phyloP scores from a whole-genome alignment of 768 basidiomycete species.

The Psilocybe cyanescens region DNA sequence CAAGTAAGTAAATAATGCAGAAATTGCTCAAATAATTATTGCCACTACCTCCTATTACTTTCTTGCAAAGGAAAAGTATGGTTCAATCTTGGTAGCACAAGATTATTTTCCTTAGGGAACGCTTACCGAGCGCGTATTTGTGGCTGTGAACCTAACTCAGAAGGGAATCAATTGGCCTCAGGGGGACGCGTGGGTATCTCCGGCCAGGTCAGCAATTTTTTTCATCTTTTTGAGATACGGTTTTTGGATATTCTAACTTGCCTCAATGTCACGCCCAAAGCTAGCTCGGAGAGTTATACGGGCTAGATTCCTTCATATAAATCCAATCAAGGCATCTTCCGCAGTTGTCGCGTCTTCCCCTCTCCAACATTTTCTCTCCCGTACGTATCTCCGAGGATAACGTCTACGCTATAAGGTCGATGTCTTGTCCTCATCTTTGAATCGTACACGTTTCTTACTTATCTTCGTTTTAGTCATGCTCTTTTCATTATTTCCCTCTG shows the following conservation, averaged over 20 bases:
- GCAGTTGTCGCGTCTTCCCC: conserved; percentile 29
- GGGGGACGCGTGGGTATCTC: conserved; percentile 13
- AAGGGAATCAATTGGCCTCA: conserved; percentile 17
- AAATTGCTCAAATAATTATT: background rate
- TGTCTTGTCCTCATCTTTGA: conserved; percentile 18
- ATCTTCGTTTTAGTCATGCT: conserved; percentile 33
- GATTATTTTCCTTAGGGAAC: conserved; percentile 10
- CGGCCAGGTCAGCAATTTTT: conserved; percentile 4
- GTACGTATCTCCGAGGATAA: conserved; percentile 33
- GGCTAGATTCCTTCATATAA: conserved; percentile 26
- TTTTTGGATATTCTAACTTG: conserved; percentile 34
- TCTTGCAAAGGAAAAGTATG: background rate
- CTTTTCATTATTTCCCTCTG: conserved; percentile 38
- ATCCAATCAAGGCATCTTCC: conserved; percentile 33
- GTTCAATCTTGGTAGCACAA: conserved; percentile 2
- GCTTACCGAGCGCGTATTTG: conserved; percentile 6
- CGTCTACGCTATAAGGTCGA: conserved; percentile 28
- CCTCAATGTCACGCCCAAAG: conserved; percentile 21
- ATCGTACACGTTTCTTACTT: conserved; percentile 20
- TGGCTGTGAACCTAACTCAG: background rate
- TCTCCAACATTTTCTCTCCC: conserved; percentile 19
- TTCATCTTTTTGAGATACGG: conserved; percentile 24
- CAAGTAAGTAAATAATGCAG: background rate
- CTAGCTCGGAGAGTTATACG: conserved; percentile 19
- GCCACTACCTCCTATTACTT: background rate